These are phyloP conservation scores for Dryadomyces sulphureus DNA, from an alignment of 2,329 filamentous ascomycete genomes.

Conservation along the genomic window DNA sequence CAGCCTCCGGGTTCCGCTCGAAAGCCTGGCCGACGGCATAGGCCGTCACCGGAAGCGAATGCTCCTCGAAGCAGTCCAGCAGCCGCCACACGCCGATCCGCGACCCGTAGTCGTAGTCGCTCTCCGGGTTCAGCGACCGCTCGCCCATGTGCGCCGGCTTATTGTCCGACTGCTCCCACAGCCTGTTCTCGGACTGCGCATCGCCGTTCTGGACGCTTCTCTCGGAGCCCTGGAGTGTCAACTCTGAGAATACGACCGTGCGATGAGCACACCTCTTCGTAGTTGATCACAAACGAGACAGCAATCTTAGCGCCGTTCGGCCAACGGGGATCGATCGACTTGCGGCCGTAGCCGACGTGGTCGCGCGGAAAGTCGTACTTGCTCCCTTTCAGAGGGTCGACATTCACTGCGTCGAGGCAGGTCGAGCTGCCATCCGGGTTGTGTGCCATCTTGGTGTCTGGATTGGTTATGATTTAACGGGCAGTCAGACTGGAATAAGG, in stretches of 20 bases:
- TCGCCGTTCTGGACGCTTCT: slow-evolving; percentile 19
- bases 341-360: slow-evolving; percentile 9
- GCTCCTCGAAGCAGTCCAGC: slow-evolving; percentile 7
- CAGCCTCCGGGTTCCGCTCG: slow-evolving; percentile 9
- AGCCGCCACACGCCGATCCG: slow-evolving; percentile 11
- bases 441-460: too few relatives aligned
- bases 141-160: slow-evolving; percentile 5
- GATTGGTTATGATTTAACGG: too few relatives aligned
- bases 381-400: slow-evolving; percentile 3
- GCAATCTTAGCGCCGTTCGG: slow-evolving; percentile 21
- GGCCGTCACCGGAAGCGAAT: slow-evolving; percentile 4
- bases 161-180: slow-evolving; percentile 7
- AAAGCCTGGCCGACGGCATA: slow-evolving; percentile 9
- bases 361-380: slow-evolving; percentile 14
- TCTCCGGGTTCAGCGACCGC: slow-evolving; percentile 8
- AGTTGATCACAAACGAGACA: slow-evolving; percentile 23
- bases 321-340: slow-evolving; percentile 15
- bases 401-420: not conserved
- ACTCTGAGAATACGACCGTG: not conserved
- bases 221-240: slow-evolving; percentile 14
- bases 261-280: slow-evolving; percentile 12
- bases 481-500: too few relatives aligned
- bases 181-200: slow-evolving; percentile 12
- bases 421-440: slow-evolving; percentile 3
- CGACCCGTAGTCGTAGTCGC: slow-evolving; percentile 12